Conservation (phyloP, 225 moss, liverwort and hornwort genomes). For the Climacium dendroides region DNA sequence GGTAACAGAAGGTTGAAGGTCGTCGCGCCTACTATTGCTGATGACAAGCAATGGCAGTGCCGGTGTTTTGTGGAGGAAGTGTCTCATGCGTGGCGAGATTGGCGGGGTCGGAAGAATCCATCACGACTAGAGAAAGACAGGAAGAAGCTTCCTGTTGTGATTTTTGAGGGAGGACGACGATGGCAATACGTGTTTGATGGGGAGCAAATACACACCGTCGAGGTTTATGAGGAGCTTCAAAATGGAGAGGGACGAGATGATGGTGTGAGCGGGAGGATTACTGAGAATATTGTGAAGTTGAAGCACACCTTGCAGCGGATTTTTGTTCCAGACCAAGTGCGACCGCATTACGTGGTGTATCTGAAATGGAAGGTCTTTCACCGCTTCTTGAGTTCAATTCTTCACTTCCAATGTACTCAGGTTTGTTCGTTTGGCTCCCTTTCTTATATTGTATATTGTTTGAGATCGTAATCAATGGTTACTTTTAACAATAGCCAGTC, state of each 20-base stretch:
- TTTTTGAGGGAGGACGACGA: conserved; percentile 50
- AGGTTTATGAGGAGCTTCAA: conserved; percentile 10
- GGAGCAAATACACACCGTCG: conserved; percentile 29
- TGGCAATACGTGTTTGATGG: conserved; percentile 77
- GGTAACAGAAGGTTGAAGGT: not conserved
- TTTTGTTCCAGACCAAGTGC: conserved; percentile 85
- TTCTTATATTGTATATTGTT: not conserved
- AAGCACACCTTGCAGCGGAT: conserved; percentile 37
- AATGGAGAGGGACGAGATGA: not conserved
- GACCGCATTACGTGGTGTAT: conserved; percentile 68
- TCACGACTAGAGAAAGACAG: not conserved
- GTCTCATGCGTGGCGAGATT: conserved; percentile 20
- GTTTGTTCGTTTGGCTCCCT: conserved; percentile 2
- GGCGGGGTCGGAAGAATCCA: not conserved
- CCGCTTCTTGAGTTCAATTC: conserved; percentile 73
- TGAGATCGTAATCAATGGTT: not conserved
- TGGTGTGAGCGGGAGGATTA: conserved; percentile 2
- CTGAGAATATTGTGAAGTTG: conserved; percentile 9
- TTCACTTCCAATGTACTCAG: conserved; percentile 95
- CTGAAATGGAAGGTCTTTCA: conserved; percentile 83
- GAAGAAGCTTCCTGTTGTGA: conserved; percentile 64
- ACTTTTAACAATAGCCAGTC: not conserved
- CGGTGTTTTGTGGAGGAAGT: conserved; percentile 28
- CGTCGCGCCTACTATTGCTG: not conserved
- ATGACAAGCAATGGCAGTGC: conserved; percentile 8